Conservation (phyloP, 495 filamentous ascomycete genomes). For the Talaromyces ruber region DNA sequence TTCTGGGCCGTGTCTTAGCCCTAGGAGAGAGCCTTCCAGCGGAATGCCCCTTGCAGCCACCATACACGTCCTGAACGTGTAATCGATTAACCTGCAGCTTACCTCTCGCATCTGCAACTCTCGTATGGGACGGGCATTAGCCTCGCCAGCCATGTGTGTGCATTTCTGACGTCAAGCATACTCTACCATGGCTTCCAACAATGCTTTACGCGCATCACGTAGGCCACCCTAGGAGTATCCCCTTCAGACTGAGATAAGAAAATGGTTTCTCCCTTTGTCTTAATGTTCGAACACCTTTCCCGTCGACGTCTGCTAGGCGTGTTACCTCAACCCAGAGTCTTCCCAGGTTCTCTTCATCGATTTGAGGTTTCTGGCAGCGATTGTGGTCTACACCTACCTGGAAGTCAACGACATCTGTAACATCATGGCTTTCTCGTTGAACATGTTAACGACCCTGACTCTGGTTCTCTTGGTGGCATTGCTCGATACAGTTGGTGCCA, state of each 20-base stretch:
- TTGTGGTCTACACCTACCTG: not conserved
- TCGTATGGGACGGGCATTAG: not conserved
- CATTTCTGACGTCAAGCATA: constrained; percentile 37
- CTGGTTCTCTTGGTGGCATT: constrained; percentile 22
- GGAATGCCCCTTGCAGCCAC: constrained; percentile 13
- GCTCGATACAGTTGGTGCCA: constrained; percentile 25
- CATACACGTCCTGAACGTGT: constrained; percentile 1
- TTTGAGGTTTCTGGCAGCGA: not conserved
- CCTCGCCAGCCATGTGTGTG: constrained; percentile 25
- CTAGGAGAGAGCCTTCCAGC: not conserved
- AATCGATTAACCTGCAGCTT: constrained; percentile 13
- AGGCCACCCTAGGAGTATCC: not conserved
- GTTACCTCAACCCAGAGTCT: constrained; percentile 3
- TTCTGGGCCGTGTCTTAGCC: not conserved
- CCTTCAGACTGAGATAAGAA: constrained; percentile 2
- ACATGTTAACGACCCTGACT: not conserved
- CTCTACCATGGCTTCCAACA: constrained; percentile 35
- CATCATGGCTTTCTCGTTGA: not conserved
- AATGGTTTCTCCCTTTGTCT: not conserved
- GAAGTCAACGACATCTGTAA: too few species aligned
- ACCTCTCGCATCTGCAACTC: constrained; percentile 15
- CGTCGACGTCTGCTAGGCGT: not conserved
- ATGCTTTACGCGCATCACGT: constrained; percentile 27
- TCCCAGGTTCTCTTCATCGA: not conserved
- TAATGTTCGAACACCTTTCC: not conserved